These are phyloP conservation scores for Clarireedia paspali DNA, from an alignment of 2,329 filamentous ascomycete genomes.

Conservation along the genomic window DNA sequence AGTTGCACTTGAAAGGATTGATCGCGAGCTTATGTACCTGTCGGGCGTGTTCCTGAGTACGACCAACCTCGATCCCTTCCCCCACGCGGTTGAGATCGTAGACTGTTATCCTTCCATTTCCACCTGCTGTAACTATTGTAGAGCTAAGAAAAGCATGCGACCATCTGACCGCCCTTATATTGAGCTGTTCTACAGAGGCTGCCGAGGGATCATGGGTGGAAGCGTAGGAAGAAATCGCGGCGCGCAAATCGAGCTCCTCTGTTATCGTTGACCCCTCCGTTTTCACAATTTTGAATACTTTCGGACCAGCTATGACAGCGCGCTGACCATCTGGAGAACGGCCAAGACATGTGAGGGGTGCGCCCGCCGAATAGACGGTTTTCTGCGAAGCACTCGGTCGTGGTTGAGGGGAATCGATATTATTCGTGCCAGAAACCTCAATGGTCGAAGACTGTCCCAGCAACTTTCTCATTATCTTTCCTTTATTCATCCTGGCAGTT, in stretches of 20 bases:
- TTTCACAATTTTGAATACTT: constrained; percentile 49
- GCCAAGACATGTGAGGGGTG: constrained; percentile 51
- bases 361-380: constrained; percentile 42
- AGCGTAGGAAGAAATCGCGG: constrained; percentile 43
- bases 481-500: constrained; percentile 26
- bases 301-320: constrained; percentile 50
- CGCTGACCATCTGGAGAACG: constrained; percentile 47
- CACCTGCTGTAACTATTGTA: constrained; percentile 54
- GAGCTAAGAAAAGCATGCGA: constrained; percentile 38
- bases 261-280: constrained; percentile 45
- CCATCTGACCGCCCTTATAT: constrained; percentile 57
- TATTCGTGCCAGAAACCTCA: constrained; percentile 18
- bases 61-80: constrained; percentile 40
- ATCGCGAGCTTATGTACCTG: constrained; percentile 58
- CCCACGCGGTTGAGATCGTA: constrained; percentile 50
- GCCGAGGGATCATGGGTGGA: constrained; percentile 34
- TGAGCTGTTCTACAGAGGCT: constrained; percentile 47
- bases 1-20: constrained; percentile 50
- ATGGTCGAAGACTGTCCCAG: constrained; percentile 21
- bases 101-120: constrained; percentile 56
- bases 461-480: constrained; percentile 28
- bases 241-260: constrained; percentile 51
- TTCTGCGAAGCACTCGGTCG: constrained; percentile 42
- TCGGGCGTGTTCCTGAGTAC: constrained; percentile 53
- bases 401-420: constrained; percentile 20